These are phyloP conservation scores for Hemileccinum impolitum DNA, from an alignment of 768 basidiomycete genomes.

Conservation along the genomic window DNA sequence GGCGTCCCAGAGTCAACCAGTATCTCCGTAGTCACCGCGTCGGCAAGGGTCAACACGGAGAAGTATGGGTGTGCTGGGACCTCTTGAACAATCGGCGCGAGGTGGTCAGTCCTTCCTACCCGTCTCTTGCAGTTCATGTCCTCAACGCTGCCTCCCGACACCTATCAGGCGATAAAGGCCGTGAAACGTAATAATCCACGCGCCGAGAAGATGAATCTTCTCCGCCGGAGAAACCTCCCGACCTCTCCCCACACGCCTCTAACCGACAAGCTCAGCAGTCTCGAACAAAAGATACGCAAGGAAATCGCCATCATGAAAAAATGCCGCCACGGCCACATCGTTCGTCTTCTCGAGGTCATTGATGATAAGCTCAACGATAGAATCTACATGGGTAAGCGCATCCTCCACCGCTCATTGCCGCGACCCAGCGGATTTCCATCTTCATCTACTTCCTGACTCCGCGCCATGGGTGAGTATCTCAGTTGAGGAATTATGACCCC, in stretches of 20 bases:
- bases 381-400: slow-evolving; percentile 88
- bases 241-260: slow-evolving; percentile 48
- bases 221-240: slow-evolving; percentile 47
- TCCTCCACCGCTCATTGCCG: slow-evolving; percentile 8
- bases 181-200: slow-evolving; percentile 71
- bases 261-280: slow-evolving; percentile 65
- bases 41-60: slow-evolving; percentile 88
- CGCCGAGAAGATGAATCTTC: slow-evolving; percentile 57
- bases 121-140: slow-evolving; percentile 2
- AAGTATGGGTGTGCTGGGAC: slow-evolving; percentile 74
- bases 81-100: slow-evolving; percentile 44
- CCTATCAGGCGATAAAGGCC: slow-evolving; percentile 70
- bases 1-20: slow-evolving; percentile 71
- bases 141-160: slow-evolving; percentile 7
- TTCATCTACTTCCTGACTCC: slow-evolving; percentile 23
- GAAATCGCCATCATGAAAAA: slow-evolving; percentile 99
- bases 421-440: slow-evolving; percentile 12
- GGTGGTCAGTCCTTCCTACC: slow-evolving; percentile 37
- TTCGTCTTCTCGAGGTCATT: slow-evolving; percentile 89
- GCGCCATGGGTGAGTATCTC: slow-evolving; percentile 30
- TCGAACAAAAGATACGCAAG: slow-evolving; percentile 80
- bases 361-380: slow-evolving; percentile 85
- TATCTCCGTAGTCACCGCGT: slow-evolving; percentile 75
- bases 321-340: slow-evolving; percentile 84
- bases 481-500: slow-evolving; percentile 30